Conservation (phyloP, 805 yeast species). For the Ogataea trehaloabstinens region DNA sequence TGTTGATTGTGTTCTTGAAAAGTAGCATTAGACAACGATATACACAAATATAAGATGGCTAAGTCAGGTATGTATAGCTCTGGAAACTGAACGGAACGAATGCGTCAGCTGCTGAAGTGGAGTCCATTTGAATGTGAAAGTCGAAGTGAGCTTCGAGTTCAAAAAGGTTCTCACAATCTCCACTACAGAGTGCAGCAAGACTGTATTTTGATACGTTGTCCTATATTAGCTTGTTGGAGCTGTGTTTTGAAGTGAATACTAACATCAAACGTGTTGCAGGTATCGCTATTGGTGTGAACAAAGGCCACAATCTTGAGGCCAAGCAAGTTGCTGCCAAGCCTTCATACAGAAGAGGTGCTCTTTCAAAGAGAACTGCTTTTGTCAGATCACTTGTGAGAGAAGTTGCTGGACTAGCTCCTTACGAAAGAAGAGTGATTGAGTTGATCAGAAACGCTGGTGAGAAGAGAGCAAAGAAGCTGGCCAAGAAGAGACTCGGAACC, state of each 20-base stretch:
- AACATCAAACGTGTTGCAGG: no score
- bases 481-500: conserved; percentile 99
- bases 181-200: no score
- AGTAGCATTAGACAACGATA: not conserved
- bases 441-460: conserved; percentile 99
- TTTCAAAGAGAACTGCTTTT: conserved; percentile 92
- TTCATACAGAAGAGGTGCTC: conserved; percentile 95
- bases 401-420: conserved; percentile 99
- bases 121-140: no score
- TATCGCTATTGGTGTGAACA: conserved; percentile 98
- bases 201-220: no score
- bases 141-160: no score
- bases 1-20: not conserved
- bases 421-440: conserved; percentile 99
- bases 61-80: conserved; percentile 57
- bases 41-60: conserved; percentile 42
- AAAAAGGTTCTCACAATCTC: no score
- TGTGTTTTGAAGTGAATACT: no score
- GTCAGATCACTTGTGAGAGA: conserved; percentile 95
- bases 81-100: not conserved
- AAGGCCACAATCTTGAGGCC: conserved; percentile 94
- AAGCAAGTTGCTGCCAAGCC: conserved; percentile 83
- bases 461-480: conserved; percentile 99
- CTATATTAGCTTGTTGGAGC: no score
- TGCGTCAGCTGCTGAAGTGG: no score